Evolutionary conservation across 2,329 filamentous ascomycete species (phyloP).

Genomic region (Ascochyta koolunga): DNA sequence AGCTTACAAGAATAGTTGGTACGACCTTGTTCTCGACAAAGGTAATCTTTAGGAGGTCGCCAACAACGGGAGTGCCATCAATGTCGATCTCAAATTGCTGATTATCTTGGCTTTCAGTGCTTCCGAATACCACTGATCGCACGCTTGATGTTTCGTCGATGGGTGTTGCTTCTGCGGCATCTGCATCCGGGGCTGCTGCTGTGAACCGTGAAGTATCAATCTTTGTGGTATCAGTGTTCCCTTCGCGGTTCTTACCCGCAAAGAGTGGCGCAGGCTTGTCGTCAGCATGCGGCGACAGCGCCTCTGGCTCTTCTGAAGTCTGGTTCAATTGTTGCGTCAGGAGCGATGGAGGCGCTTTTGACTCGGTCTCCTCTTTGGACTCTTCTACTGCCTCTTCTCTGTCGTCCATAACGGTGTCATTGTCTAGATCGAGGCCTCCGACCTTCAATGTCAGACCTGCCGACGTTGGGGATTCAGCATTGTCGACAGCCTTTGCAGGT

Average conservation of each 20-base stretch:
- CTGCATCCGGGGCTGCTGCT: constrained; percentile 31
- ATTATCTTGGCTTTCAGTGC: constrained; percentile 34
- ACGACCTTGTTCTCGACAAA: constrained; percentile 95
- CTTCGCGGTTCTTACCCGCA: constrained; percentile 48
- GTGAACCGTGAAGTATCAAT: constrained; percentile 40
- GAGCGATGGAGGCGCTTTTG: constrained; percentile 47
- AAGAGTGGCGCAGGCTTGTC: constrained; percentile 74
- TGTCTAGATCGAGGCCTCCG: constrained; percentile 64
- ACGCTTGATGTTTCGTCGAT: constrained; percentile 45
- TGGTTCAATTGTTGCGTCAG: constrained; percentile 52
- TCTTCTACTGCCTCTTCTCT: constrained; percentile 29
- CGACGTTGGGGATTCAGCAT: constrained; percentile 56
- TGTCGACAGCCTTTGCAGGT: constrained; percentile 33
- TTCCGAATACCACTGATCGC: constrained; percentile 44
- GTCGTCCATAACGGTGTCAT: constrained; percentile 59
- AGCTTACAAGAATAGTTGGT: constrained; percentile 86
- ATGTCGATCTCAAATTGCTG: constrained; percentile 62
- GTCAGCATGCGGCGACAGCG: constrained; percentile 64
- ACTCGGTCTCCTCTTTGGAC: constrained; percentile 27
- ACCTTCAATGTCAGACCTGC: constrained; percentile 62
- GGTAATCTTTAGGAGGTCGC: constrained; percentile 92
- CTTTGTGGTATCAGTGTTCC: constrained; percentile 34
- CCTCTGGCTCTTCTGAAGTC: constrained; percentile 25
- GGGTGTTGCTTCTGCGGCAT: constrained; percentile 45
- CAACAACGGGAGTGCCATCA: constrained; percentile 79